Conservation (phyloP, 164 flowering plant species). For the Stephania japonica region DNA sequence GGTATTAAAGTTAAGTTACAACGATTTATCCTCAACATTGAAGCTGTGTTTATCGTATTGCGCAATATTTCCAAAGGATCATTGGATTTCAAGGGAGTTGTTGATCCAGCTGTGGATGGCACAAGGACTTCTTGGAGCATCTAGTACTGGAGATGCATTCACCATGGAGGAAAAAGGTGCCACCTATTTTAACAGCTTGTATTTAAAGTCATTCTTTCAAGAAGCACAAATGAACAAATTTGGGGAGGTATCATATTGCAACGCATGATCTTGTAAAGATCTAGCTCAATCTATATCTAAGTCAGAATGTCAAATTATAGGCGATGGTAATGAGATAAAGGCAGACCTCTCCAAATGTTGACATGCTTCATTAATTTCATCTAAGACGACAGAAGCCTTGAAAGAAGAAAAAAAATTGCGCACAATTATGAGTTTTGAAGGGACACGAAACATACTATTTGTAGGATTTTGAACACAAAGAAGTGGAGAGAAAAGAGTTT, state of each 20-base stretch:
- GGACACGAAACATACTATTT: too few species aligned
- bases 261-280: background rate
- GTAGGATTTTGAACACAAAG: too few species aligned
- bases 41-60: constrained; percentile 1
- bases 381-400: too few species aligned
- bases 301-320: too few species aligned
- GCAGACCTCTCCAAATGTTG: too few species aligned
- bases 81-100: background rate
- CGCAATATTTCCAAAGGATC: background rate
- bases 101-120: constrained; percentile 2
- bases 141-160: too few species aligned
- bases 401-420: too few species aligned
- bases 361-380: too few species aligned
- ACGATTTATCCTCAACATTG: background rate
- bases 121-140: background rate
- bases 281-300: background rate
- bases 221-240: background rate
- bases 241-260: background rate
- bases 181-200: background rate
- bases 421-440: too few species aligned
- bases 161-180: background rate
- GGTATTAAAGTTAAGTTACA: background rate
- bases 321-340: too few species aligned
- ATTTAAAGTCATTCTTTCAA: background rate
- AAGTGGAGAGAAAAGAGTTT: too few species aligned